These are phyloP conservation scores for Vitis vinifera DNA, from an alignment of 164 flowering plant genomes.

Conservation along the genomic window ASM3070453v1 NC_081815.1:6984501-6985000, in stretches of 20 bases:
- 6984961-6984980: constrained; percentile 65
- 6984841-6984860: constrained; percentile 55
- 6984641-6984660: constrained; percentile 88
- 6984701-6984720: constrained; percentile 93
- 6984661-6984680: constrained; percentile 98
- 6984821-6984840: constrained; percentile 55
- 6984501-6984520: background rate
- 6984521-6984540: background rate
- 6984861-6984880: constrained; percentile 76
- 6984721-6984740: constrained; percentile 9
- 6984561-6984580: constrained; percentile 96
- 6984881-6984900: constrained; percentile 51
- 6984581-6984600: constrained; percentile 99
- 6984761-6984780: background rate
- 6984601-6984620: constrained; percentile 96
- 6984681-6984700: constrained; percentile 96
- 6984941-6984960: constrained; percentile 80
- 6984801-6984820: constrained; percentile 59
- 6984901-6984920: constrained; percentile 41
- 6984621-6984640: constrained; percentile 96
- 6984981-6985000: constrained; percentile 84
- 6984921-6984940: constrained; percentile 54
- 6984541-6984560: constrained; percentile 44
- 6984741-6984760: constrained; percentile 4
- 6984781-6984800: constrained; percentile 7